Percentiles rank a stretch among this genome's conserved stretches.
phyloP scores from a whole-genome alignment of 2,329 filamentous ascomycete genomes.

The Aspergillus persii region DNA sequence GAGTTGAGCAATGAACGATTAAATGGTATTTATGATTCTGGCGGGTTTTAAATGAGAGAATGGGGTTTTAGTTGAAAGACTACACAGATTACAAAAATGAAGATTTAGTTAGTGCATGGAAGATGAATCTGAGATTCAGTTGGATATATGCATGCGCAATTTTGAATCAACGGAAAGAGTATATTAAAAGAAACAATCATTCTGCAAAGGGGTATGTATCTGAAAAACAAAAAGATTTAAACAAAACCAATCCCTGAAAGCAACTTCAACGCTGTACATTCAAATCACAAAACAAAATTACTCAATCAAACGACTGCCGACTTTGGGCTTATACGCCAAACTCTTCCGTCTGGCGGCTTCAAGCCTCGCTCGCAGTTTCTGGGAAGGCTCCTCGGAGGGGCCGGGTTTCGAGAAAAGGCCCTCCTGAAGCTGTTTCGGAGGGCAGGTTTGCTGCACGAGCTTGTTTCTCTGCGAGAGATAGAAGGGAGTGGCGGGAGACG shows the following conservation, averaged over 20 bases:
- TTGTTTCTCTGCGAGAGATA: conserved; percentile 43
- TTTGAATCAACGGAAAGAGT: neutral
- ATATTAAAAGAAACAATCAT: neutral
- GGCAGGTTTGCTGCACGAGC: conserved; percentile 53
- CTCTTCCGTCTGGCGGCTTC: conserved; percentile 74
- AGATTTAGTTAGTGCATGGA: too few relatives aligned
- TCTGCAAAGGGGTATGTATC: neutral
- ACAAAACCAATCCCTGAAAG: conserved; percentile 7
- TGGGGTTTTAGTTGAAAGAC: too few relatives aligned
- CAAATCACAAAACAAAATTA: conserved; percentile 14
- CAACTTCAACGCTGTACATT: neutral
- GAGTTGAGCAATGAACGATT: too few relatives aligned
- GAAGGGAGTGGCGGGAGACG: conserved; percentile 48
- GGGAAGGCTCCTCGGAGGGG: conserved; percentile 31
- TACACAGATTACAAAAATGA: too few relatives aligned
- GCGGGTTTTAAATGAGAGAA: too few relatives aligned
- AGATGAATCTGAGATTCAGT: too few relatives aligned
- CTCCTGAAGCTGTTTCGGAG: conserved; percentile 50
- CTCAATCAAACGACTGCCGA: conserved; percentile 68
- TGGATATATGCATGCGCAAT: too few relatives aligned
- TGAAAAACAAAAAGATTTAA: neutral
- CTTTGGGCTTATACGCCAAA: conserved; percentile 71
- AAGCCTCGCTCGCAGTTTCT: conserved; percentile 57
- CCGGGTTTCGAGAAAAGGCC: conserved; percentile 37
- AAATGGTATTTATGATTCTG: too few relatives aligned